Conservation (phyloP, 345 rosid species). For the Alliaria petiolata region DNA sequence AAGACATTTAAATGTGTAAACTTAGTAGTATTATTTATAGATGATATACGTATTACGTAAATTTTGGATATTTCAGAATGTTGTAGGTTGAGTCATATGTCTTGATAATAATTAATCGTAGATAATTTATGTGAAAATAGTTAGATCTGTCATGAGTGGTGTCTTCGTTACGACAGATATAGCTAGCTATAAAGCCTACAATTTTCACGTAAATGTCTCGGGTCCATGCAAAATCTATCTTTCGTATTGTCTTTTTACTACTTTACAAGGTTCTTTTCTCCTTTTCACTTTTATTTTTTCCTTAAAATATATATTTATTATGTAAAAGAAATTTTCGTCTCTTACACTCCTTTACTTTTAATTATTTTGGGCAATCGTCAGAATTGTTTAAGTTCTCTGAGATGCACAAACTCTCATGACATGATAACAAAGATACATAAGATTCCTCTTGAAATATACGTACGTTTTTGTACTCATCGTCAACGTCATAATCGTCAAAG, state of each 20-base stretch:
- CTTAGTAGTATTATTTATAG: too few relatives aligned
- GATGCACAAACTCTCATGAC: conserved; percentile 39
- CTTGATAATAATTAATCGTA: too few relatives aligned
- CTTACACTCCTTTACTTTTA: background rate
- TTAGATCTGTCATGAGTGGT: background rate
- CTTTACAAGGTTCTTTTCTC: conserved; percentile 32
- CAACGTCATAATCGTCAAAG: conserved; percentile 32
- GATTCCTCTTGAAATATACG: conserved; percentile 35
- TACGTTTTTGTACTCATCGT: conserved; percentile 35
- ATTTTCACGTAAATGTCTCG: conserved; percentile 41
- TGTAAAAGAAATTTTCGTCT: conserved; percentile 6
- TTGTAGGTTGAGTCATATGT: too few relatives aligned
- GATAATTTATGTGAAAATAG: too few relatives aligned
- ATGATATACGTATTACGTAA: too few relatives aligned
- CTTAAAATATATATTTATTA: background rate
- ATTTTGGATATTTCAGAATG: too few relatives aligned
- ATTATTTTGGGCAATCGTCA: conserved; percentile 28
- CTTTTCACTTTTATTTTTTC: conserved; percentile 16
- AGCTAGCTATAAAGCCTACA: conserved; percentile 17
- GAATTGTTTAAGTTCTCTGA: conserved; percentile 22
- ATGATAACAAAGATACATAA: conserved; percentile 31
- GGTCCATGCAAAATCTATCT: conserved; percentile 48
- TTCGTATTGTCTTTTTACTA: conserved; percentile 41
- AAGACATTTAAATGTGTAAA: too few relatives aligned
- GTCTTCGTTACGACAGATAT: conserved; percentile 30